phyloP scores from a whole-genome alignment of 129 eudicot genomes.

The Flaveria robusta region DNA sequence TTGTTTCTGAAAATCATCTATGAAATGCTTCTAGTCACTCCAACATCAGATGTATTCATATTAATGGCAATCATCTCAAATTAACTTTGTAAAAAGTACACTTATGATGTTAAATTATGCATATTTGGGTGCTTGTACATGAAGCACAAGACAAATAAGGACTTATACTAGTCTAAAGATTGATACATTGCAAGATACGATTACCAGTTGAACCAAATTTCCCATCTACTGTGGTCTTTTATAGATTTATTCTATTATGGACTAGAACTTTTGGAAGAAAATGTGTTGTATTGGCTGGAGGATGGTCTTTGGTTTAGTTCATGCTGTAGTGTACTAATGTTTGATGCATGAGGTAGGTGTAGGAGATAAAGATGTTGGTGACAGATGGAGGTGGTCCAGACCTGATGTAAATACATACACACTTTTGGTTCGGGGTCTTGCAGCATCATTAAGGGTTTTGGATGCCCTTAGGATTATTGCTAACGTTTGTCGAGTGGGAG shows the following conservation, averaged over 20 bases:
- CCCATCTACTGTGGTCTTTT: neutral
- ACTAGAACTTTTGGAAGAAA: constrained; percentile 14
- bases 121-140: neutral
- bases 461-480: constrained; percentile 79
- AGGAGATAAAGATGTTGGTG: constrained; percentile 52
- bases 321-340: neutral
- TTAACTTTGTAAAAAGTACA: neutral
- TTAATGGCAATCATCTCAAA: too few species aligned
- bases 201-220: neutral
- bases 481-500: constrained; percentile 76
- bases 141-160: constrained; percentile 4
- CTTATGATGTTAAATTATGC: neutral
- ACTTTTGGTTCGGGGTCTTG: constrained; percentile 68
- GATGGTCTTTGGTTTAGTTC: neutral
- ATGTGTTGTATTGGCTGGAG: neutral
- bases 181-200: constrained; percentile 2
- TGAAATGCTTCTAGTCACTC: too few species aligned
- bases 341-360: constrained; percentile 44
- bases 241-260: neutral
- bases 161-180: neutral
- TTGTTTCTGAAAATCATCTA: neutral
- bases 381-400: constrained; percentile 93
- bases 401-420: constrained; percentile 81
- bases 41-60: too few species aligned
- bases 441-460: constrained; percentile 81